Conservation (phyloP, 345 rosid species). For the Eutrema heterophyllum region DNA sequence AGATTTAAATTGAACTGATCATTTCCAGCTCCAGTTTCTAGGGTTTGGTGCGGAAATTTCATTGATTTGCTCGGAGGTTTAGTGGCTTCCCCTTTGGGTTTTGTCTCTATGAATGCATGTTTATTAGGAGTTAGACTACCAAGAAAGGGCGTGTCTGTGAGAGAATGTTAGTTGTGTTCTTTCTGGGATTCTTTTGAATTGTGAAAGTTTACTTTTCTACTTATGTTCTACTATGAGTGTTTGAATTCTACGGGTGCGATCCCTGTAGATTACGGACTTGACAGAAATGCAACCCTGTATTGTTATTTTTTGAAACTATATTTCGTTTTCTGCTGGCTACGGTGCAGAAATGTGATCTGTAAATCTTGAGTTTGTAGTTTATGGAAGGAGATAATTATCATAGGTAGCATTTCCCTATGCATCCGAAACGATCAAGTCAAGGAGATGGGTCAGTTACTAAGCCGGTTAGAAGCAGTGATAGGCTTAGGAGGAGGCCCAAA, state of each 20-base stretch:
- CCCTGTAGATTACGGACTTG: neutral
- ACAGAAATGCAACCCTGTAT: neutral
- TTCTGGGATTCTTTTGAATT: slow-evolving; percentile 5
- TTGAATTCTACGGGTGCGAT: neutral
- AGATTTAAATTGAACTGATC: slow-evolving; percentile 12
- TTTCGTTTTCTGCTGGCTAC: neutral
- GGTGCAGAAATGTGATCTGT: slow-evolving; percentile 18
- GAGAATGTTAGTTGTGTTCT: neutral
- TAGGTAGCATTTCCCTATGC: slow-evolving; percentile 60
- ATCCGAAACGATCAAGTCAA: slow-evolving; percentile 74
- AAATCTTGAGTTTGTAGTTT: slow-evolving; percentile 31
- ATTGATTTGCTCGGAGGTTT: slow-evolving; percentile 18
- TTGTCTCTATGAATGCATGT: slow-evolving; percentile 20
- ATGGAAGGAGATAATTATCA: slow-evolving; percentile 43
- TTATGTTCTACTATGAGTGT: neutral
- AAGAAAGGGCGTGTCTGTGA: neutral
- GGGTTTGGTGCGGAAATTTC: slow-evolving; percentile 17
- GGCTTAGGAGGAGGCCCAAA: slow-evolving; percentile 92
- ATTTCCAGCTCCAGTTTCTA: slow-evolving; percentile 15
- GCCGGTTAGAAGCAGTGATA: slow-evolving; percentile 91
- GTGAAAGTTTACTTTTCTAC: neutral
- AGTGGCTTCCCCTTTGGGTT: slow-evolving; percentile 15
- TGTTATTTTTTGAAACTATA: neutral
- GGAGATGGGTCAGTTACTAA: slow-evolving; percentile 78
- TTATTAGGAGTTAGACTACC: neutral